A percentile compares a stretch with the other conserved stretches of the same genome.
Evolutionary conservation across 441 rosid genomes (phyloP).

Genomic region (Eutrema salsugineum): DNA sequence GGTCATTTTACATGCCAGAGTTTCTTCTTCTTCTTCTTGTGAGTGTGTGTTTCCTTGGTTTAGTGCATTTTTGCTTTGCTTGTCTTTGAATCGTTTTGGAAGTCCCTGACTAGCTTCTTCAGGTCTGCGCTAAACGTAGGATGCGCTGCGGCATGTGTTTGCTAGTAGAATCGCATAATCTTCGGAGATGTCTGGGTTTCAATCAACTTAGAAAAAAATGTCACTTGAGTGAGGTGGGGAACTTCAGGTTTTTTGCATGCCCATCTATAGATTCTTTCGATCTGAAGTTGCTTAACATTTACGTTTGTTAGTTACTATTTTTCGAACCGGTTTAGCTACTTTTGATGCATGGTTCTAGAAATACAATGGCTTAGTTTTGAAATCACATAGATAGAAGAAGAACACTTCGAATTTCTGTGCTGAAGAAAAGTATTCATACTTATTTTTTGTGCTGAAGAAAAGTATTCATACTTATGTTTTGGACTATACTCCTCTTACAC

Average conservation of each 20-base stretch:
- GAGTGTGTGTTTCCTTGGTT: not conserved
- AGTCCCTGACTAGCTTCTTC: slow-evolving; percentile 19
- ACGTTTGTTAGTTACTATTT: not conserved
- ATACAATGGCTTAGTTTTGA: no score
- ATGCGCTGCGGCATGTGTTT: slow-evolving; percentile 91
- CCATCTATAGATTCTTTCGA: not conserved
- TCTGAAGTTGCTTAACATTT: slow-evolving; percentile 4
- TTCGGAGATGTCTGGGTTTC: no score
- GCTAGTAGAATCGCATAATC: slow-evolving; percentile 93
- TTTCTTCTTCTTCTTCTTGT: not conserved
- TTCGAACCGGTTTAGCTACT: no score
- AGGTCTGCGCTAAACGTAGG: slow-evolving; percentile 42
- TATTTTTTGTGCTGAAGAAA: no score
- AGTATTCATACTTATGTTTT: no score
- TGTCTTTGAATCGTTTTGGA: not conserved
- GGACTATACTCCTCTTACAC: not conserved
- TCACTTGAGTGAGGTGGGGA: slow-evolving; percentile 74
- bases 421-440: no score
- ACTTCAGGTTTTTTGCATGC: slow-evolving; percentile 9
- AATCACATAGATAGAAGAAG: no score
- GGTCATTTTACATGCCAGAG: no score
- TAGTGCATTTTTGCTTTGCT: slow-evolving; percentile 12
- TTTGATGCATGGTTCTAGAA: no score
- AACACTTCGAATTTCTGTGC: no score
- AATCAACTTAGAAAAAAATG: no score